Base-by-base conservation (phyloP, 495 filamentous ascomycete species). In the Barbatosphaeria neglecta region DNA sequence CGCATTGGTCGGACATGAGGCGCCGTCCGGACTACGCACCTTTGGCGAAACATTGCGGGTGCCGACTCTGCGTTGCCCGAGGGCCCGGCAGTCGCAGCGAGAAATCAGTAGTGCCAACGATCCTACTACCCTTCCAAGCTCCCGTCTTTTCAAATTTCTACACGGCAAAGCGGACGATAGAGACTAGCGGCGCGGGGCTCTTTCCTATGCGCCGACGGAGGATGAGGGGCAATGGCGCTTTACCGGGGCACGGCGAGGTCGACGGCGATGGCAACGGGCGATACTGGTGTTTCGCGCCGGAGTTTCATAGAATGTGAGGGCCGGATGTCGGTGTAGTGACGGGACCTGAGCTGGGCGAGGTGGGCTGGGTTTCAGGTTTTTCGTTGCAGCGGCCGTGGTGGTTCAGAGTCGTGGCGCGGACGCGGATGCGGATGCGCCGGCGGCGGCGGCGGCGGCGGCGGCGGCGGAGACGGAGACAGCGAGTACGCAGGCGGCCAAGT, bases 1-100 rank as follows among this genome's bases (percentile, higher is more conserved):
- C 10, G 25, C 31, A 22, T 9, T 20, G 20, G n/a, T n/a, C n/a
- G n/a, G n/a, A n/a, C n/a, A n/a, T n/a, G 13, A 25, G 28, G 17
- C 19, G 22, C 13, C 17, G 16, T 18, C 17, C 24, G 42, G 20
- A 22, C 15, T 22, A 41, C 39, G 24, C 43, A 64, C 63, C 63
- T 62, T 49, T 63, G 60, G 22, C 60, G 56, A 55, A 66, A 66
- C 63, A 66, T 66, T 41, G 56, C 48, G 53, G 54, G 37, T 46
- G 55, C 43, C 47, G 48, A 51, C 25, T 49, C 46, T 24, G 31
- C 25, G 18, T 51, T 54, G 53, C 51, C 58, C 49, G 48, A 57
- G 54, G 51, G 54, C 49, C 55, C 46, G 46, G 17, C 19, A 11
- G 6, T 4, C 31, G 37, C 22, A 31, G 13, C 18, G 44, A 18